Conservation (phyloP, 768 basidiomycete genomes). For the Boletus pseudo-olivaceus region DNA sequence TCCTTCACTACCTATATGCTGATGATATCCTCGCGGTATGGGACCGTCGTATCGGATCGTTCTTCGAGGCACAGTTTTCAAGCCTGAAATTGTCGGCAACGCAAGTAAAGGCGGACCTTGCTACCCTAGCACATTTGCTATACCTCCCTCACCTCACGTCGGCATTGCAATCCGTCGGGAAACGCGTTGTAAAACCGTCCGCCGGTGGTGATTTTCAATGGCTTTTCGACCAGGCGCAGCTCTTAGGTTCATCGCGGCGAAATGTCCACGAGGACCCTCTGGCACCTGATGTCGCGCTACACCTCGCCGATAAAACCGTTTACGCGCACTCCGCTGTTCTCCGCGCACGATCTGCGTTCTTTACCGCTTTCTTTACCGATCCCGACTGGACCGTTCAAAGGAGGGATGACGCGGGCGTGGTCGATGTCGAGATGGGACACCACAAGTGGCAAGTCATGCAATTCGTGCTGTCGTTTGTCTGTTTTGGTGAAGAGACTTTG, state of each 20-base stretch:
- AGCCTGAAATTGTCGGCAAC: slow-evolving; percentile 39
- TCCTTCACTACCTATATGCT: slow-evolving; percentile 84
- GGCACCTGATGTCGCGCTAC: slow-evolving; percentile 66
- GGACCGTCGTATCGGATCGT: slow-evolving; percentile 64
- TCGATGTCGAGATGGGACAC: slow-evolving; percentile 71
- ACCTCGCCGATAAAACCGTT: slow-evolving; percentile 64
- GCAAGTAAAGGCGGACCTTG: slow-evolving; percentile 62
- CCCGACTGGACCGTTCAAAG: slow-evolving; percentile 74
- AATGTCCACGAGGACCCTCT: slow-evolving; percentile 28
- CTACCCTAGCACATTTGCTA: slow-evolving; percentile 52
- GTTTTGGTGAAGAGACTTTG: slow-evolving; percentile 67
- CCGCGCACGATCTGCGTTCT: slow-evolving; percentile 81
- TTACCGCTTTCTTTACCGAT: slow-evolving; percentile 79
- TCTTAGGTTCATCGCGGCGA: neutral
- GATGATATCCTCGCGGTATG: slow-evolving; percentile 81
- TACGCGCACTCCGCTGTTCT: slow-evolving; percentile 70
- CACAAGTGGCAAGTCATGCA: slow-evolving; percentile 70
- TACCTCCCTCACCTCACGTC: slow-evolving; percentile 51
- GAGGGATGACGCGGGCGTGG: slow-evolving; percentile 47
- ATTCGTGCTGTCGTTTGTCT: slow-evolving; percentile 73
- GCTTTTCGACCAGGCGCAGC: slow-evolving; percentile 41
- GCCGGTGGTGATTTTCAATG: slow-evolving; percentile 47
- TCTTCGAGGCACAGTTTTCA: slow-evolving; percentile 40
- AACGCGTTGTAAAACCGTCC: slow-evolving; percentile 47
- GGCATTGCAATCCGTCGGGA: slow-evolving; percentile 60